Evolutionary conservation across 2,329 filamentous ascomycete species (phyloP).

Genomic region (Fusarium concolor): DNA sequence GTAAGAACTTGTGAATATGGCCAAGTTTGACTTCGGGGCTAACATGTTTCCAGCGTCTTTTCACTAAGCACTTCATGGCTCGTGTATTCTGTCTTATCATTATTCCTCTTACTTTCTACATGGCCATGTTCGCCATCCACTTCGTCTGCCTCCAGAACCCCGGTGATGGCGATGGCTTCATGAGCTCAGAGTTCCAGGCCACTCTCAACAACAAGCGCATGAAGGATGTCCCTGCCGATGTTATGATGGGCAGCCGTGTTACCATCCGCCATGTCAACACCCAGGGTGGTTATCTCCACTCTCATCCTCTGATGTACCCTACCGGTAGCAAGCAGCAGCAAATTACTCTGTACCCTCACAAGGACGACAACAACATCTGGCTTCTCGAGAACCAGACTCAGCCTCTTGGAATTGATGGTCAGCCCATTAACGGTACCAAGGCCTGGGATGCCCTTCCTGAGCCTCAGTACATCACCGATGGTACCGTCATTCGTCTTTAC

Average conservation of each 20-base stretch:
- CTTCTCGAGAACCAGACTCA: constrained; percentile 96
- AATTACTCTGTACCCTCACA: constrained; percentile 97
- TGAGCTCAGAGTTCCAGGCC: constrained; percentile 99
- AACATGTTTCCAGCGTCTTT: constrained; percentile 68
- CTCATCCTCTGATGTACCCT: constrained; percentile 97
- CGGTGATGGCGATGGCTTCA: constrained; percentile 97
- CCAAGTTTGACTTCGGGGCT: constrained; percentile 4
- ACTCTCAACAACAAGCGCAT: constrained; percentile 97
- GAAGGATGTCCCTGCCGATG: constrained; percentile 93
- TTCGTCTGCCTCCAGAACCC: constrained; percentile 94
- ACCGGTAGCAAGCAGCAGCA: constrained; percentile 98
- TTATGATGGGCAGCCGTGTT: constrained; percentile 88
- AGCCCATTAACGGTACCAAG: constrained; percentile 80
- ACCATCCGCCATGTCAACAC: constrained; percentile 94
- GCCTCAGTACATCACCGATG: constrained; percentile 78
- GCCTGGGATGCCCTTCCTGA: constrained; percentile 85
- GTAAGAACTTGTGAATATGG: constrained; percentile 55
- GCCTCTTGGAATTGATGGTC: constrained; percentile 79
- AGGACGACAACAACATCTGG: constrained; percentile 98
- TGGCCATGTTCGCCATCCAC: constrained; percentile 97
- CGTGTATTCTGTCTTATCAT: constrained; percentile 91
- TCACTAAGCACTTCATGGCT: constrained; percentile 94
- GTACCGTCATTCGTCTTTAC: constrained; percentile 83
- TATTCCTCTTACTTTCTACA: constrained; percentile 90
- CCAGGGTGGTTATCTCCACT: constrained; percentile 97